phyloP scores from a whole-genome alignment of 805 yeast genomes.

The Starmerella powellii region DNA sequence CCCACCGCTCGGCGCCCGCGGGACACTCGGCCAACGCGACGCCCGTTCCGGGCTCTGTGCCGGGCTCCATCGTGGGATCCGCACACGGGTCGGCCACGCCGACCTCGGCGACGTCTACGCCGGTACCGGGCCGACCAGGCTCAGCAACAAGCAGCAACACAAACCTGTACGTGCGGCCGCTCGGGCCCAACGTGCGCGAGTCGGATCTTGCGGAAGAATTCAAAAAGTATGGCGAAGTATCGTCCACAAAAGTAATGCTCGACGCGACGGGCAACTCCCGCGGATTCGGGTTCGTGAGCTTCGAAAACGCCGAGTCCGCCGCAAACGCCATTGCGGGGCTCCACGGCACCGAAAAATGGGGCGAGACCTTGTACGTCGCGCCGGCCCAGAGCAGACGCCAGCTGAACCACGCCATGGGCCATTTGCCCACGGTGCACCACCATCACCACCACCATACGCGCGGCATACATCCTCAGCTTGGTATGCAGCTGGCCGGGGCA shows the following conservation, averaged over 20 bases:
- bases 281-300: constrained; percentile 77
- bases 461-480: too few species aligned
- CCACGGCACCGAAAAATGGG: constrained; percentile 42
- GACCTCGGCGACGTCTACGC: too few species aligned
- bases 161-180: constrained; percentile 57
- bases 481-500: too few species aligned
- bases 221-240: constrained; percentile 38
- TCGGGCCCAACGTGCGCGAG: constrained; percentile 47
- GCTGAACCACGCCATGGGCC: too few species aligned
- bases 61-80: too few species aligned
- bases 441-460: constrained; percentile 2
- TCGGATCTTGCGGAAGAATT: constrained; percentile 38
- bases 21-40: too few species aligned
- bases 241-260: constrained; percentile 46
- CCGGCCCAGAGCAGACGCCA: constrained; percentile 48
- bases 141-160: constrained; percentile 29
- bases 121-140: too few species aligned
- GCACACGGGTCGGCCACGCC: too few species aligned
- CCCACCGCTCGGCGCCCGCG: too few species aligned
- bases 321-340: constrained; percentile 54
- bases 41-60: too few species aligned
- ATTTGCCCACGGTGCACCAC: too few species aligned
- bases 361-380: constrained; percentile 50
- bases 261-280: constrained; percentile 42
- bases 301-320: constrained; percentile 52